Percentiles rank a stretch among this genome's conserved stretches.
Conservation (phyloP, 495 filamentous ascomycete species). For the Chaetomium tenue region DNA sequence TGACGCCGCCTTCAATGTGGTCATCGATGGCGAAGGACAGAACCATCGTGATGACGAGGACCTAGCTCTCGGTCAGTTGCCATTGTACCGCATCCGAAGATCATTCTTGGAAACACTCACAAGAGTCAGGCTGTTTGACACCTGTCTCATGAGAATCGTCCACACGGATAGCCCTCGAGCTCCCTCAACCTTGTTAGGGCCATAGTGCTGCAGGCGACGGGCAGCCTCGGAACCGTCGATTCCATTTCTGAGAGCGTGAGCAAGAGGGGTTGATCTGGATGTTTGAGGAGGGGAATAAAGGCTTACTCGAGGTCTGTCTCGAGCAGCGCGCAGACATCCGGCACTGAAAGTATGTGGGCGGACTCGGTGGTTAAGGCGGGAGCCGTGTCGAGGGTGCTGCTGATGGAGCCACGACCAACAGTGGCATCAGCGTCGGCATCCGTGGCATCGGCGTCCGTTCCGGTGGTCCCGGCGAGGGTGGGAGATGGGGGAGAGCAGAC, state of each 20-base stretch:
- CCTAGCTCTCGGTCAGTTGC: constrained; percentile 40
- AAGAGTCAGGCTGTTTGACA: constrained; percentile 52
- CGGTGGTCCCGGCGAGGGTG: constrained; percentile 31
- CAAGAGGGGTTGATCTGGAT: neutral
- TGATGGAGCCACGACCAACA: constrained; percentile 16
- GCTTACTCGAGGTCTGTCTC: constrained; percentile 30
- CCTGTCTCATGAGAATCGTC: constrained; percentile 56
- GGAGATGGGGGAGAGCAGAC: constrained; percentile 27
- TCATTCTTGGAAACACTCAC: constrained; percentile 13
- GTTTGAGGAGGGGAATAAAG: neutral
- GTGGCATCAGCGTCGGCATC: constrained; percentile 14
- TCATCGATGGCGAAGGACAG: constrained; percentile 77
- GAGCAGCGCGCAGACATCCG: constrained; percentile 29
- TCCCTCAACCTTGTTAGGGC: constrained; percentile 53
- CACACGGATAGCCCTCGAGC: constrained; percentile 52
- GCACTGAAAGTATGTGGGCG: constrained; percentile 33
- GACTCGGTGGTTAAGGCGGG: constrained; percentile 25
- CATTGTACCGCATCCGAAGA: neutral
- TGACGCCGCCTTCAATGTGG: constrained; percentile 81
- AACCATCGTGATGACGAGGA: constrained; percentile 79
- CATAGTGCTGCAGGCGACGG: constrained; percentile 48
- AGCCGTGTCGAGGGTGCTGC: constrained; percentile 18
- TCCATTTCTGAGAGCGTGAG: constrained; percentile 37
- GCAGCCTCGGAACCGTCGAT: constrained; percentile 42
- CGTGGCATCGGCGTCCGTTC: neutral